Evolutionary conservation across 148 eudicot genomes (phyloP), one percentile per base, ranked within the genome.

Genomic region (Camellia granthamiana): DNA sequence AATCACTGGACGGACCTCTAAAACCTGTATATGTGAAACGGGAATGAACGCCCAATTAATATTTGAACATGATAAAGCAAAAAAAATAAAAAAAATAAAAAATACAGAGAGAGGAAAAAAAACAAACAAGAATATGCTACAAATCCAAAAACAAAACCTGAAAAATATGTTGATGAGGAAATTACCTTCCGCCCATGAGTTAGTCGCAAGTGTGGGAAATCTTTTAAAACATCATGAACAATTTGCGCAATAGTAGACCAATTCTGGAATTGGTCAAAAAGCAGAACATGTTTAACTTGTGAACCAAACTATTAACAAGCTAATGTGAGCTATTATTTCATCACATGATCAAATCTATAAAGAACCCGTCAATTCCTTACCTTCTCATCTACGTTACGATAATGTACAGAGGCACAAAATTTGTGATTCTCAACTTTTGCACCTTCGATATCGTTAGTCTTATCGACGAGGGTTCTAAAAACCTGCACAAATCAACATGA

Each of bases 101-200:
- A n/a, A n/a, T n/a, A 23, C 0, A 23, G 38, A 30, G 38, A 30
- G 1, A 30, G 38, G 38, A 30, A 72, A 54, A 51, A 52, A 6
- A 30, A 18, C 46, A 74, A 8, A 46, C 1, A 30, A 30, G 38
- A 30, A 74, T 74, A 58, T 6, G 46, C 2, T 73, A 15, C 47
- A 0, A 16, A 23, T 8, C 42, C 51, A 41, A 59, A 38, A 69
- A 21, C 3, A 21, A 78, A 61, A 46, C 8, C 13, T 51, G 21
- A 7, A 78, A 18, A 55, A 55, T 1, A 61, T 6, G 9, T 41
- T 38, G 10, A 44, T 6, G 7, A 60, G 46, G 23, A 49, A 80
- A 60, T 15, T 86, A 94, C 97, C 98, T 90, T 94, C 81, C 98
- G 94, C 79, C 98, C 98, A 80, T 94, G 97, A 85, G 92, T 94